Evolutionary conservation across 2,329 filamentous ascomycete genomes (phyloP), one percentile per base, ranked within the genome.

Genomic region (Alternaria sp.): DNA sequence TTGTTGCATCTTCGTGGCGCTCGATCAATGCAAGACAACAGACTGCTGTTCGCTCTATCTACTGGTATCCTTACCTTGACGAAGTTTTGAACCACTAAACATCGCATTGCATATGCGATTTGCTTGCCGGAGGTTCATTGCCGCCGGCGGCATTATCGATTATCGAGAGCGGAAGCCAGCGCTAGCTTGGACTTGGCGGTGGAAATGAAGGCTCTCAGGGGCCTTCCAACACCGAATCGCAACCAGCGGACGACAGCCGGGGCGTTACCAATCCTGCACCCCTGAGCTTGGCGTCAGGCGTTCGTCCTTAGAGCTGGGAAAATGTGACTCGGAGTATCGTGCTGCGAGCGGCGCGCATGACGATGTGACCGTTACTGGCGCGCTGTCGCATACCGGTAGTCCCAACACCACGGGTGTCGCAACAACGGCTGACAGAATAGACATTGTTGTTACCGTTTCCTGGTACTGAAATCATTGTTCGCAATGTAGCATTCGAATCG

Each of bases 191-290:
- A 30, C 44, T 59, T 59, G 51, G 43, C 50, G 34, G 58, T 63
- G 61, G 61, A 58, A 54, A 60, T 60, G 51, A 62, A 59, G 43
- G 43, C 20, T 49, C 14, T n/a, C 38, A 16, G 44, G 58, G 45
- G 44, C 32, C 18, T 18, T 14, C 14, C 49, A 45, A 46, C 53
- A 57, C 22, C 62, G 14, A 60, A 55, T 60, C 41, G 40, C 40
- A 38, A 9, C 22, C 48, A 50, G 12, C 20, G 44, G 44, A 56
- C 32, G 34, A 20, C 25, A 12, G 8, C 25, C 43, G 44, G 14
- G 8, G 25, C n/a, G 25, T 43, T 25, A 20, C 5, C n/a, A 38
- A 16, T 58, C 25, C 27, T 54, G 18, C 46, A 20, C 40, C 30
- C 12, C 30, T 51, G 34, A 20, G 16, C 38, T 44, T 57, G 48